A percentile compares a stretch with the other conserved stretches of the same genome.
Conservation (phyloP, 2,329 filamentous ascomycete species). For the Tolypocladium album region DNA sequence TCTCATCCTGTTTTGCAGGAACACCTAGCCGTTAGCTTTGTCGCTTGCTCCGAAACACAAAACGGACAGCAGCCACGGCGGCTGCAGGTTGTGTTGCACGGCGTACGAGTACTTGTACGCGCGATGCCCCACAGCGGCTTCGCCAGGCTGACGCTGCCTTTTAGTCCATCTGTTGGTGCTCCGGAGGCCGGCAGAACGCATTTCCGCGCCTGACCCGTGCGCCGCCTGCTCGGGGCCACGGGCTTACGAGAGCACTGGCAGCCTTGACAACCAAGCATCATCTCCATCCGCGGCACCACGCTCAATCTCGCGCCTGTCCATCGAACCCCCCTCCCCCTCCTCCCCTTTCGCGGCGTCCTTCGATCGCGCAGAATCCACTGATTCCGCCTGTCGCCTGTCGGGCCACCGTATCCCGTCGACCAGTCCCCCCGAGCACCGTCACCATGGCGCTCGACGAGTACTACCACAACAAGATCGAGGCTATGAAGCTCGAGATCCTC, state of each 20-base stretch:
- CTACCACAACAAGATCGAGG: conserved; percentile 99
- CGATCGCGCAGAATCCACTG: not conserved
- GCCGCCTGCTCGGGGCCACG: not conserved
- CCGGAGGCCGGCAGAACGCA: conserved; percentile 9
- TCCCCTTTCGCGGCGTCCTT: not conserved
- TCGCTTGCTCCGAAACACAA: not conserved
- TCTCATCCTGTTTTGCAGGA: not conserved
- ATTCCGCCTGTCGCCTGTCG: not conserved
- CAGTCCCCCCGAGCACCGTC: conserved; percentile 16
- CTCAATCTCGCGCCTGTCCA: not conserved
- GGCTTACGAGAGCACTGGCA: conserved; percentile 14
- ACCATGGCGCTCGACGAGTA: conserved; percentile 98
- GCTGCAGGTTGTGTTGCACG: too few relatives aligned
- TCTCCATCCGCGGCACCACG: conserved; percentile 4
- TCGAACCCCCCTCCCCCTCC: not conserved
- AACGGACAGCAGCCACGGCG: not conserved
- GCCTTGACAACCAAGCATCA: conserved; percentile 11
- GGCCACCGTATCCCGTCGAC: not conserved
- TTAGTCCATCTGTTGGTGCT: not conserved
- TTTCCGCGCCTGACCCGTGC: not conserved
- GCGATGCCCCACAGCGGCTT: not conserved
- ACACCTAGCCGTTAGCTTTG: not conserved
- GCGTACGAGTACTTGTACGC: not conserved
- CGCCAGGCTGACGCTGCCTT: not conserved
- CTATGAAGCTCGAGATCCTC: conserved; percentile 99